These are phyloP conservation scores for Talaromyces thailandensis DNA, from an alignment of 495 filamentous ascomycete genomes.

Conservation along the genomic window DNA sequence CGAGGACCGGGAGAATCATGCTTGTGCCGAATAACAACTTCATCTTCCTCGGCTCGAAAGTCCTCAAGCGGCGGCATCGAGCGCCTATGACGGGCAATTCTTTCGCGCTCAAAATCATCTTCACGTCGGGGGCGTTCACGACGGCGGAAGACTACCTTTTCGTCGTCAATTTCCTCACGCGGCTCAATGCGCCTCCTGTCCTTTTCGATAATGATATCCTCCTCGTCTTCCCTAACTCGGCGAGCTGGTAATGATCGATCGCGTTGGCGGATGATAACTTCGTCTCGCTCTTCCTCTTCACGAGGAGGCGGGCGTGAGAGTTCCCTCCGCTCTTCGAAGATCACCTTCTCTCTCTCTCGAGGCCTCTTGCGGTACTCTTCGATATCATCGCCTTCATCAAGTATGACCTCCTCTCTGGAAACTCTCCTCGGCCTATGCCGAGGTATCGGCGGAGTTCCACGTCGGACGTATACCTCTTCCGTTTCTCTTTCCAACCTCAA, in stretches of 20 bases:
- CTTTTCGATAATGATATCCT: not conserved
- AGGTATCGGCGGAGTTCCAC: constrained; percentile 8
- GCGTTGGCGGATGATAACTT: constrained; percentile 12
- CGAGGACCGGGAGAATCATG: constrained; percentile 9
- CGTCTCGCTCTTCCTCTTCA: constrained; percentile 14
- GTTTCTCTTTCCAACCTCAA: constrained; percentile 15
- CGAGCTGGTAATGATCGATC: constrained; percentile 9
- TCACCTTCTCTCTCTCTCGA: constrained; percentile 5
- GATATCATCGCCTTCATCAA: constrained; percentile 9
- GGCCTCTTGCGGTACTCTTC: not conserved
- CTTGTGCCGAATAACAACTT: constrained; percentile 9
- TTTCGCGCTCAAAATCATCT: not conserved
- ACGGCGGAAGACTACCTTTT: not conserved
- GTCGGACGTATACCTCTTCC: constrained; percentile 21
- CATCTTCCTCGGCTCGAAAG: not conserved
- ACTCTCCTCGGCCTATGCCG: constrained; percentile 10
- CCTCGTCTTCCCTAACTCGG: constrained; percentile 7
- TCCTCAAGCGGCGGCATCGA: not conserved
- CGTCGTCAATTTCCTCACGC: not conserved
- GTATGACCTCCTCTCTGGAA: constrained; percentile 14
- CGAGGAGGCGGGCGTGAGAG: constrained; percentile 6
- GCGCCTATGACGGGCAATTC: not conserved
- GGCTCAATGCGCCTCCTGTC: not conserved
- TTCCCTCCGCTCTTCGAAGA: constrained; percentile 11
- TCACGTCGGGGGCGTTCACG: not conserved